Evolutionary conservation across 768 basidiomycete genomes (phyloP), one percentile per base, ranked within the genome.

Genomic region (Termitomyces sp.): DNA sequence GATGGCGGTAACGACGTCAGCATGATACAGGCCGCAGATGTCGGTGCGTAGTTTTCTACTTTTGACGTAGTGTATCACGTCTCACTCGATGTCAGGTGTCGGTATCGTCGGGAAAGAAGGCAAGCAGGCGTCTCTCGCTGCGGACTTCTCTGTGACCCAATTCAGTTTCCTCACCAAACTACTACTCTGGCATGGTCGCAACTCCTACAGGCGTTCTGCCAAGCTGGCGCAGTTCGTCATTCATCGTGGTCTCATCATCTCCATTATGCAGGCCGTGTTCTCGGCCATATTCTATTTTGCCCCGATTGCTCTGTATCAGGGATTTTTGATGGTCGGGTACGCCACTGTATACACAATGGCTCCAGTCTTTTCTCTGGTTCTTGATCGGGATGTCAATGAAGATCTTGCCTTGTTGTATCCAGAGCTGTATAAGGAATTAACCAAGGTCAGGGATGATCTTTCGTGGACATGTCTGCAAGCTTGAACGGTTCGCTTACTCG

Each of bases 91-190:
- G 52, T 47, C 54, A 95, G 94, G 95, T 54, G 86, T 99, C 34
- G 97, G 97, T 22, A 98, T 99, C 63, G 97, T 98, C 18, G 97
- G 97, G 20, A 98, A 99, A 72, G 97, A 98, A 78, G 97, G 97
- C 27, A 95, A 93, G 70, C 97, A 98, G 73, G 97, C 97, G 0
- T 98, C 95, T 0, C 83, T 99, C n/a, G 96, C 97, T 0, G 97
- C 97, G 2, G 97, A 98, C 73, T 98, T 99, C 69, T 96, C 94
- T 4, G 91, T 99, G 62, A 97, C 88, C 4, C 97, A 99, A 70
- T 99, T 99, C 82, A 93, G 91, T 68, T 82, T 85, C 72, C 85
- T 99, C 51, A 97, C 95, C 12, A 98, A 98, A 71, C 84, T 99
- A 2, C 87, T 99, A 20, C 82, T 98, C 42, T 99, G 97, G 97